phyloP scores from a whole-genome alignment of 2,329 filamentous ascomycete species.

The Penicillium fuscoglaucum region DNA sequence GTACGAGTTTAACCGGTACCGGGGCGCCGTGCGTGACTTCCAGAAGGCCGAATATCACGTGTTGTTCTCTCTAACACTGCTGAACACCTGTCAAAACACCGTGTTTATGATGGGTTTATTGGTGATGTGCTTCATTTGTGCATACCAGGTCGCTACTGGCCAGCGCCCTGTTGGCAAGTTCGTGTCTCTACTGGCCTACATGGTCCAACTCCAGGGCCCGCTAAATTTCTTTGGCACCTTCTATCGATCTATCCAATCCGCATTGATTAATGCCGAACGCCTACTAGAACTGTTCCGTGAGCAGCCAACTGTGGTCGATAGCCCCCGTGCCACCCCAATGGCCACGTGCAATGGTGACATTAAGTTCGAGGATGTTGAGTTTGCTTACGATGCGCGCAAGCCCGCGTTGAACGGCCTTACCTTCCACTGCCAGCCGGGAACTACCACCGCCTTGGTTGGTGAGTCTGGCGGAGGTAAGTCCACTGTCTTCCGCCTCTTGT shows the following conservation, averaged over 20 bases:
- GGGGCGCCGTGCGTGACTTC: slow-evolving; percentile 67
- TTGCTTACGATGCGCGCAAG: slow-evolving; percentile 84
- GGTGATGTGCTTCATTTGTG: slow-evolving; percentile 69
- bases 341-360: slow-evolving; percentile 75
- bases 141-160: slow-evolving; percentile 72
- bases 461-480: slow-evolving; percentile 97
- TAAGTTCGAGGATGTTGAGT: slow-evolving; percentile 82
- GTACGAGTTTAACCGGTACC: slow-evolving; percentile 75
- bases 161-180: slow-evolving; percentile 68
- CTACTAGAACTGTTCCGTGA: slow-evolving; percentile 96
- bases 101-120: slow-evolving; percentile 78
- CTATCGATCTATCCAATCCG: slow-evolving; percentile 91
- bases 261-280: slow-evolving; percentile 95
- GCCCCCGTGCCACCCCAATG: slow-evolving; percentile 63
- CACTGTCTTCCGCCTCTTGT: slow-evolving; percentile 91
- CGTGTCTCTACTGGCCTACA: slow-evolving; percentile 71
- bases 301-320: slow-evolving; percentile 84
- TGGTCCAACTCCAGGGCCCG: slow-evolving; percentile 76
- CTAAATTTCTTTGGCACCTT: slow-evolving; percentile 92
- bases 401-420: slow-evolving; percentile 79
- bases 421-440: slow-evolving; percentile 85
- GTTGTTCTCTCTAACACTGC: slow-evolving; percentile 71
- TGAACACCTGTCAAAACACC: slow-evolving; percentile 78
- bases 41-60: slow-evolving; percentile 75
- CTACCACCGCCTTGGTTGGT: slow-evolving; percentile 92